Evolutionary conservation across 2,329 filamentous ascomycete species (phyloP).

Genomic region (Diaporthe sp.): DNA sequence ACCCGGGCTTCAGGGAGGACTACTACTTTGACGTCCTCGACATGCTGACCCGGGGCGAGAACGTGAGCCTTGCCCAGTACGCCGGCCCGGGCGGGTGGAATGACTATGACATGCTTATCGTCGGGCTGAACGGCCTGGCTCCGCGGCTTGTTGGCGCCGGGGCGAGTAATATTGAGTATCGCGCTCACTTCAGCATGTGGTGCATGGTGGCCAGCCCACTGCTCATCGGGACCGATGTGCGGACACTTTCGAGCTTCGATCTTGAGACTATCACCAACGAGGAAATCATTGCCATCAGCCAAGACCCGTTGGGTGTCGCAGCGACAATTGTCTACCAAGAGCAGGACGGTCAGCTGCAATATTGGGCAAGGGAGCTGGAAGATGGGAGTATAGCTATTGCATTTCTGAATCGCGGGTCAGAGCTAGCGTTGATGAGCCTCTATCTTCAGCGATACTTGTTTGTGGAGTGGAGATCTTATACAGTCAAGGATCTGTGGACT

Average conservation of each 20-base stretch:
- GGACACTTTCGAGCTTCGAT: constrained; percentile 19
- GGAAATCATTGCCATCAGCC: constrained; percentile 36
- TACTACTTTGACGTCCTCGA: constrained; percentile 59
- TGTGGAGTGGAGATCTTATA: constrained; percentile 37
- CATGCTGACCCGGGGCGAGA: constrained; percentile 42
- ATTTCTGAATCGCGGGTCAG: constrained; percentile 35
- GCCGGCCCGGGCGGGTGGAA: constrained; percentile 37
- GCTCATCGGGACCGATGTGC: constrained; percentile 32
- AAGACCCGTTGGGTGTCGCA: constrained; percentile 18
- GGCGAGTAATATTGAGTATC: constrained; percentile 36
- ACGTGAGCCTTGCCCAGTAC: constrained; percentile 26
- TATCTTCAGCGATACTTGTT: constrained; percentile 30
- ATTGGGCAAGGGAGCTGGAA: constrained; percentile 30
- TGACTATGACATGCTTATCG: constrained; percentile 38
- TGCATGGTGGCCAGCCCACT: constrained; percentile 35
- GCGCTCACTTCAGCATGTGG: constrained; percentile 35
- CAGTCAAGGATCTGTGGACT: constrained; percentile 36
- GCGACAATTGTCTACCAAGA: constrained; percentile 31
- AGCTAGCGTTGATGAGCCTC: constrained; percentile 24
- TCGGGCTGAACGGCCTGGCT: constrained; percentile 33
- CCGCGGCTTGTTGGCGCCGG: constrained; percentile 32
- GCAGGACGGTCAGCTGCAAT: constrained; percentile 29
- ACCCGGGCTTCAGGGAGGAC: constrained; percentile 25
- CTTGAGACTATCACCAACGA: constrained; percentile 37
- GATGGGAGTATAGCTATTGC: constrained; percentile 33